Evolutionary conservation across 2,329 filamentous ascomycete genomes (phyloP), one percentile per base, ranked within the genome.

Genomic region (Herpotrichia juniperi): DNA sequence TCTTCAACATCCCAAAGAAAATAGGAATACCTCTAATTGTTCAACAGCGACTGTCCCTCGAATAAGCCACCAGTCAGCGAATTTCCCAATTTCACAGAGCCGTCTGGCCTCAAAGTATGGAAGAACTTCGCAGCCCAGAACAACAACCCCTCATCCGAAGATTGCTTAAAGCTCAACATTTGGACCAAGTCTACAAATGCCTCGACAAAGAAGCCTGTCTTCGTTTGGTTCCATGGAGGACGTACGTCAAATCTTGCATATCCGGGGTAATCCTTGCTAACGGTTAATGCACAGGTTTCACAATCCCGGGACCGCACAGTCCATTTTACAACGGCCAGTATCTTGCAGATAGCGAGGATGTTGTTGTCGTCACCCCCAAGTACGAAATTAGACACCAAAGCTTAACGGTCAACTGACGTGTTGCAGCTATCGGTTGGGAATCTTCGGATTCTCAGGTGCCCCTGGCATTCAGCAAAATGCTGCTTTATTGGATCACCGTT

Each of bases 401-500:
- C n/a, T n/a, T 28, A 28, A 28, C 7, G 26, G 7, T 28, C 7
- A 12, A 40, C 24, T 55, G n/a, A 57, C 46, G 34, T 32, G 10
- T 22, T 14, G 9, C 32, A 67, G 61, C 47, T 76, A 75, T 48
- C 70, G 74, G 22, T 50, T 75, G 10, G 71, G 73, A 35, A 68
- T 77, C 45, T 71, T 76, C 35, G 73, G 74, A 12, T 77, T 75
- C 45, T 64, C 74, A 2, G 69, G 70, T 45, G 67, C 70, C 46
- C 62, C 64, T 14, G 73, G 67, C 5, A 40, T 73, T 21, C 58
- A 66, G 12, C 63, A 69, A 28, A 77, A 77, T 50, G 61, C 72
- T 3, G 75, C 68, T 11, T 59, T 78, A 2, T 56, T 58, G 7
- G 66, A 70, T 28, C 61, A 66, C 25, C 62, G 58, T 24, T 53